These are phyloP conservation scores for Didymella lethalis DNA, from an alignment of 2,329 filamentous ascomycete genomes.

Conservation along the genomic window DNA sequence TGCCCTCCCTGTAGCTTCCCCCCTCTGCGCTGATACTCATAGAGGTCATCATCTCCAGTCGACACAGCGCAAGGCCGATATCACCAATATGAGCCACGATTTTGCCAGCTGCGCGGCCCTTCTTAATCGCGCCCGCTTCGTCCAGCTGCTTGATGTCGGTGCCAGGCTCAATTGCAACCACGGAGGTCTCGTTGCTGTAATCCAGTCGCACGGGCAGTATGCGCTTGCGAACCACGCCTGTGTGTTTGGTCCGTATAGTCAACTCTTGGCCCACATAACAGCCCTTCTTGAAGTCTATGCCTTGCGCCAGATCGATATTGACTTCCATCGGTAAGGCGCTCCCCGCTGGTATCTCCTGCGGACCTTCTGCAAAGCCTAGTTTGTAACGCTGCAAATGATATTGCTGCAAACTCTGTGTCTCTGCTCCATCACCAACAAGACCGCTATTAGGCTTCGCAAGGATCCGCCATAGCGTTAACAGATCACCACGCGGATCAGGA, in stretches of 20 bases:
- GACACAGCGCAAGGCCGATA: slow-evolving; percentile 83
- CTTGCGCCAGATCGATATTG: slow-evolving; percentile 86
- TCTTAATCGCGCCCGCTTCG: slow-evolving; percentile 50
- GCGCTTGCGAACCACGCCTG: slow-evolving; percentile 89
- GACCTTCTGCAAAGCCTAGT: slow-evolving; percentile 84
- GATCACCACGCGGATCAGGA: slow-evolving; percentile 34
- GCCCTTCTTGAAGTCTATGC: slow-evolving; percentile 92
- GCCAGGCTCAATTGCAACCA: slow-evolving; percentile 43
- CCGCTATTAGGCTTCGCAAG: slow-evolving; percentile 13
- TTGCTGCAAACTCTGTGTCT: slow-evolving; percentile 48
- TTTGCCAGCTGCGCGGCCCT: slow-evolving; percentile 77
- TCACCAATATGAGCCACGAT: slow-evolving; percentile 83
- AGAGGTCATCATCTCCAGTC: slow-evolving; percentile 90
- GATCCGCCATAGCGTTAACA: slow-evolving; percentile 20
- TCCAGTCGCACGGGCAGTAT: slow-evolving; percentile 84
- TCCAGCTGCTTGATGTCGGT: slow-evolving; percentile 63
- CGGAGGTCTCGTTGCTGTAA: slow-evolving; percentile 21
- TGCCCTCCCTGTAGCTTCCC: slow-evolving; percentile 64
- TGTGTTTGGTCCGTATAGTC: slow-evolving; percentile 93
- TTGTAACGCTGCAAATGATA: slow-evolving; percentile 83
- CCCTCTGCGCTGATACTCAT: slow-evolving; percentile 73
- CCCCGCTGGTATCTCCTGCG: slow-evolving; percentile 75
- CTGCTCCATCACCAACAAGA: slow-evolving; percentile 9
- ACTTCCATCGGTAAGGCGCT: slow-evolving; percentile 82
- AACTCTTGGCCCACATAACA: slow-evolving; percentile 98